phyloP scores from a whole-genome alignment of 2,329 filamentous ascomycete species.

The Colletotrichum nymphaeae region DNA sequence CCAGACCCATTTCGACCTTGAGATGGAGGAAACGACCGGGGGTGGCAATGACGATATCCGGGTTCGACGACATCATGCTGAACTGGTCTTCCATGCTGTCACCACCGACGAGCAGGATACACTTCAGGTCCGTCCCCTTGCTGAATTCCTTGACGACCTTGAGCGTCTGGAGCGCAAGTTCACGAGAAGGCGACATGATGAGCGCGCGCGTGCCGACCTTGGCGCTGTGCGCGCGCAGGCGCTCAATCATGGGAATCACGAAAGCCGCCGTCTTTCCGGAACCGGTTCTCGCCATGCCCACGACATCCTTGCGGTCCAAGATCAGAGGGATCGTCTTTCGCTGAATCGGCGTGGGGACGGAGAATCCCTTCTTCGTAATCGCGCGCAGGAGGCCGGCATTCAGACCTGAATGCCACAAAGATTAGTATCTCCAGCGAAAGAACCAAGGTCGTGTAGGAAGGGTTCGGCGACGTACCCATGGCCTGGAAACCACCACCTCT shows the following conservation, averaged over 20 bases:
- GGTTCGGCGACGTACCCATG: conserved; percentile 71
- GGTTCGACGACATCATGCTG: conserved; percentile 89
- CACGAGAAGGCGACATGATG: conserved; percentile 91
- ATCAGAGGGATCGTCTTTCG: conserved; percentile 95
- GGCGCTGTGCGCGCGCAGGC: conserved; percentile 86
- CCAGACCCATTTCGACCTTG: conserved; percentile 95
- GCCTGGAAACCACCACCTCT: conserved; percentile 97
- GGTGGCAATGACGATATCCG: conserved; percentile 97
- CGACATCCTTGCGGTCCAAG: conserved; percentile 91
- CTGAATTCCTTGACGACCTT: conserved; percentile 97
- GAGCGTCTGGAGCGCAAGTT: conserved; percentile 92
- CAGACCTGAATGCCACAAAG: conserved; percentile 62
- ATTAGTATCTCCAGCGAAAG: neutral
- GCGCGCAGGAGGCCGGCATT: conserved; percentile 88
- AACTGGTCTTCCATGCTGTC: conserved; percentile 98
- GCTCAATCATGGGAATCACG: conserved; percentile 98
- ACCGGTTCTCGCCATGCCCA: conserved; percentile 98
- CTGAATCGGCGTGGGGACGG: conserved; percentile 96
- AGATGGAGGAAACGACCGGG: conserved; percentile 96
- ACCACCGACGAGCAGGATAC: conserved; percentile 91
- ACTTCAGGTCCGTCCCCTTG: conserved; percentile 89
- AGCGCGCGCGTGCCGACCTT: conserved; percentile 88
- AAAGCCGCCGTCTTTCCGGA: conserved; percentile 99
- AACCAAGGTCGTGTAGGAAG: neutral
- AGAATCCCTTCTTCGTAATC: conserved; percentile 93